Evolutionary conservation across 768 basidiomycete genomes (phyloP).

Genomic region (Hypholoma sublateritium): DNA sequence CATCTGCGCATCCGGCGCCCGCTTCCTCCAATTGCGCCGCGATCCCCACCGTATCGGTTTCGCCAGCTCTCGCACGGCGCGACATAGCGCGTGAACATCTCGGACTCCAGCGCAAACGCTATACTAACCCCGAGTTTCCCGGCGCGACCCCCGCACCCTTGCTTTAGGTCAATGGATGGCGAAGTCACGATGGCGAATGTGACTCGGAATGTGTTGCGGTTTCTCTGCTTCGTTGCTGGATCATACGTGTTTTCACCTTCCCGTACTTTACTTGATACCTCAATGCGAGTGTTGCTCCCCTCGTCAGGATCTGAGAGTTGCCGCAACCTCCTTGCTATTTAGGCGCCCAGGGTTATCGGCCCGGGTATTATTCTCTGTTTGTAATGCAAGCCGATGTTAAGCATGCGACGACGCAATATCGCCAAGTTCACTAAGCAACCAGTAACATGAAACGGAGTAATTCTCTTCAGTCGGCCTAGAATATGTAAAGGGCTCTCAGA

Average conservation of each 20-base stretch:
- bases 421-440: not conserved
- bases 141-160: slow-evolving; percentile 10
- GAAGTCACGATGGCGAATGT: no score
- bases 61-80: slow-evolving; percentile 21
- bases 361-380: not conserved
- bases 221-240: no score
- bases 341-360: not conserved
- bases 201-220: no score
- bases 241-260: no score
- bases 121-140: slow-evolving; percentile 8
- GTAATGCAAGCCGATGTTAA: not conserved
- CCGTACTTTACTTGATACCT: no score
- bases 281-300: no score
- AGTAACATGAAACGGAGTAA: not conserved
- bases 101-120: slow-evolving; percentile 3
- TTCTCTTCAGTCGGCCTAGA: no score
- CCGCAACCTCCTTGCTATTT: not conserved
- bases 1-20: slow-evolving; percentile 56
- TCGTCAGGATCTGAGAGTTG: no score
- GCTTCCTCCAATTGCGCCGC: slow-evolving; percentile 63
- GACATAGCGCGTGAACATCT: not conserved
- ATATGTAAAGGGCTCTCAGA: no score
- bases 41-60: slow-evolving; percentile 32
- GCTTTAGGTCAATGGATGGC: no score
- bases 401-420: no score